Base-by-base conservation (phyloP, 805 yeast species). In the Scheffersomyces coipomensis region DNA sequence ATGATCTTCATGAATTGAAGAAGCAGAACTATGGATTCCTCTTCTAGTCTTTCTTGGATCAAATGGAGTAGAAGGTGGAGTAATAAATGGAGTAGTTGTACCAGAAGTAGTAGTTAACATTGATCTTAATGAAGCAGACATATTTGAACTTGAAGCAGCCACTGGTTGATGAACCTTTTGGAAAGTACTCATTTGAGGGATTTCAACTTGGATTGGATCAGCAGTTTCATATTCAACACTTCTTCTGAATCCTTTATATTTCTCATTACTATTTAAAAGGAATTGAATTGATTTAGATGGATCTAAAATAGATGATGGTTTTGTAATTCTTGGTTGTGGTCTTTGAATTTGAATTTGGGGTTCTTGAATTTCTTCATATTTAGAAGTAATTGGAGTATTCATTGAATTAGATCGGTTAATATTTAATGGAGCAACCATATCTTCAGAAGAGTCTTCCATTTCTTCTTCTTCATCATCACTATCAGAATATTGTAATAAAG, bases 211-310 rank as follows among this genome's bases (percentile, higher is more conserved):
- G 32, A 58, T 49, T 19, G 62, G 62, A 23, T 49, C 55, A 32
- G 40, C 21, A 21, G 46, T 42, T 36, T 44, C 43, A 17, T 31
- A 34, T 22, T 51, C 45, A 12, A 48, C 53, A 43, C 60, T 62
- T 54, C 73, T 58, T 58, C 74, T 66, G 51, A 69, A 69, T 1
- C 74, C 74, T 42, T 49, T 61, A 49, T 69, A 69, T 40, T 64
- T 68, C 32, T 57, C 65, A 43, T 65, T 65, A 10, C 51, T 50
- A 19, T 49, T 42, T 19, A 64, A 55, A 17, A 58, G 52, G 36
- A 65, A 49, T 31, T 52, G 51, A 44, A 62, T 53, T 12, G 39
- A 35, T 18, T 35, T 42, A 6, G n/a, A 25, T 17, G 23, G 35
- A 25, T 33, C 47, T 30, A 40, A 31, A 15, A 33, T 33, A 29